Evolutionary conservation across 2,329 filamentous ascomycete species (phyloP).

Genomic region (Stylonectria norvegica): DNA sequence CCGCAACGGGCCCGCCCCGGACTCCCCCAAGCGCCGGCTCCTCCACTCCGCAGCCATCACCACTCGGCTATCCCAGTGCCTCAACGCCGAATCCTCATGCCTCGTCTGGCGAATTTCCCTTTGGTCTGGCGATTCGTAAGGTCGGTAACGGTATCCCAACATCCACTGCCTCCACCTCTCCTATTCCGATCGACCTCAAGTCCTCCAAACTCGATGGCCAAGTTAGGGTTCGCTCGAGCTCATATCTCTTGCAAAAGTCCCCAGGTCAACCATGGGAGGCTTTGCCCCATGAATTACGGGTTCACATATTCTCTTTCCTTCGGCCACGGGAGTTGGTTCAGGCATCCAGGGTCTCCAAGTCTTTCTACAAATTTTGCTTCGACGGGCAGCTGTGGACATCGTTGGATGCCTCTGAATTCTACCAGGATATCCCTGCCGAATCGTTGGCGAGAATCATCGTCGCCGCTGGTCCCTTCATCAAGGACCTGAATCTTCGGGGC

Average conservation of each 20-base stretch:
- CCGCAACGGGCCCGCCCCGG: conserved; percentile 34
- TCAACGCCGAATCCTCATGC: conserved; percentile 39
- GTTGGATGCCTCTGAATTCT: conserved; percentile 82
- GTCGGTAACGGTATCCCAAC: conserved; percentile 47
- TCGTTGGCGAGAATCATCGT: conserved; percentile 82
- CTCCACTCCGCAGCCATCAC: conserved; percentile 38
- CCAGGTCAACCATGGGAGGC: conserved; percentile 70
- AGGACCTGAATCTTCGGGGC: conserved; percentile 83
- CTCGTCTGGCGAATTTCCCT: conserved; percentile 39
- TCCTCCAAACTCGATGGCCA: conserved; percentile 35
- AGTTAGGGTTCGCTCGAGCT: conserved; percentile 13
- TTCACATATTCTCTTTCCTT: conserved; percentile 74
- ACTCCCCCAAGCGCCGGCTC: conserved; percentile 27
- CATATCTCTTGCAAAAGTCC: conserved; percentile 27
- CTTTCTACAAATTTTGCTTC: conserved; percentile 80
- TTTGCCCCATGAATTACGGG: conserved; percentile 78
- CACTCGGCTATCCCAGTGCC: conserved; percentile 35
- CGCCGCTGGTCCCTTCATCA: conserved; percentile 82
- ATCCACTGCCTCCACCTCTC: conserved; percentile 47
- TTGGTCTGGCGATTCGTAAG: conserved; percentile 51
- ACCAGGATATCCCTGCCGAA: conserved; percentile 78
- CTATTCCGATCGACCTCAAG: conserved; percentile 62
- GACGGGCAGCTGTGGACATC: conserved; percentile 91
- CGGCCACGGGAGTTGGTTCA: conserved; percentile 77
- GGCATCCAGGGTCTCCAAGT: conserved; percentile 71